A percentile compares a stretch with the other conserved stretches of the same genome.
Conservation (phyloP, 352 stramenopile genomes). For the Phytophthora palmivora region DNA sequence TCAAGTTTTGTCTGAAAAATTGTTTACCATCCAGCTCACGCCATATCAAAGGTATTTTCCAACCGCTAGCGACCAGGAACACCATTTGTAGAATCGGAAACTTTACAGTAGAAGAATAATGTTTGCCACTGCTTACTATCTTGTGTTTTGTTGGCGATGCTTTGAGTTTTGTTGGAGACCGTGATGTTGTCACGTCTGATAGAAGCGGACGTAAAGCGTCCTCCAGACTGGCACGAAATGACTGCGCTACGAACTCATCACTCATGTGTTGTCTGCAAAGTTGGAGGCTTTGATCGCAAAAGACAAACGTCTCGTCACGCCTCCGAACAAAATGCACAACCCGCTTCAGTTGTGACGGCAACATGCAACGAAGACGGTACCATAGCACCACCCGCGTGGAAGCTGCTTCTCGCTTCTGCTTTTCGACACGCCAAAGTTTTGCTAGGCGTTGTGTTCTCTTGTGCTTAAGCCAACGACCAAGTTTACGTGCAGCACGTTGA, state of each 20-base stretch:
- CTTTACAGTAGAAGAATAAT: not conserved
- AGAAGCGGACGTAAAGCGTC: constrained; percentile 32
- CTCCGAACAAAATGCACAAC: constrained; percentile 28
- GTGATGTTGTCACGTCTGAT: constrained; percentile 2
- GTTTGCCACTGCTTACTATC: constrained; percentile 8
- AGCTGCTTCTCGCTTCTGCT: constrained; percentile 25
- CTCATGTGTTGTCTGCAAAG: constrained; percentile 52
- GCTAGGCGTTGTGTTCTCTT: constrained; percentile 42
- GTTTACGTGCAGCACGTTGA: constrained; percentile 34
- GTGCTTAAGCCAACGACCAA: constrained; percentile 47
- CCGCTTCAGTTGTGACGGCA: constrained; percentile 21
- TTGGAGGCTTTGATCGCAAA: constrained; percentile 46
- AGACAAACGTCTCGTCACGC: constrained; percentile 38
- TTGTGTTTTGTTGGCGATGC: constrained; percentile 25
- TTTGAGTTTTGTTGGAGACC: constrained; percentile 20
- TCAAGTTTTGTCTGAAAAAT: constrained; percentile 56
- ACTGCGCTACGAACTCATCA: constrained; percentile 48
- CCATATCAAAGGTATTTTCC: constrained; percentile 48
- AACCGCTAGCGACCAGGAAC: constrained; percentile 52
- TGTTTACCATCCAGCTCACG: constrained; percentile 39
- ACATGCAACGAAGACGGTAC: constrained; percentile 37
- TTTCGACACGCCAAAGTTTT: constrained; percentile 48
- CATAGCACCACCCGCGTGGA: constrained; percentile 38
- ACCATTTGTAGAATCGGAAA: constrained; percentile 58
- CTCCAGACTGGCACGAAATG: constrained; percentile 25